Base-by-base conservation (phyloP, 2,329 filamentous ascomycete species). In the Teratosphaeria epicoccoides region DNA sequence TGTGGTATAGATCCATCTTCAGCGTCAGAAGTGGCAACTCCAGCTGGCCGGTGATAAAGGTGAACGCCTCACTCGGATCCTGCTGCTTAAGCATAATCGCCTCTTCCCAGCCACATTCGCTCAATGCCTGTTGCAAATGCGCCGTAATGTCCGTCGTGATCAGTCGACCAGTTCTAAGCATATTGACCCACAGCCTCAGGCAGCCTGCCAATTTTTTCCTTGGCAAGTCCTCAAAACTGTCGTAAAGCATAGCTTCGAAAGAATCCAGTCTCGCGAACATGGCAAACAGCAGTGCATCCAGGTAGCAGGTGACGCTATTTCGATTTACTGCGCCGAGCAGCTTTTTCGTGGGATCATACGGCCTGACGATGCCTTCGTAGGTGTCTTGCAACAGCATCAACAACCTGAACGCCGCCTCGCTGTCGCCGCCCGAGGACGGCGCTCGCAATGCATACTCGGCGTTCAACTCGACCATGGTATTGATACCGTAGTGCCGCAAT, bases 1-100 rank as follows among this genome's bases (percentile, higher is more conserved):
- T 87, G 63, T 96, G 93, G 60, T 91, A 96, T 12, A 97, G 82
- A 65, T 97, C 90, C 74, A 96, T 91, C 66, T 95, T 94, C 33
- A 97, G 71, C 0, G 90, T 90, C 24, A 97, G 77, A 1, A 97
- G 76, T 6, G 93, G 93, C 14, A 97, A 71, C 61, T 95, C 84
- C 20, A 98, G 77, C 22, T 85, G 88, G 59, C 89, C 90, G 0
- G 91, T 95, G 57, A 98, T 89, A 66, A 96, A 96, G 0, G 84
- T 87, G 66, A 97, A 97, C 1, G 90, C 90, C 69, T 98, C 93
- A 0, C 93, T 96, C 0, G 88, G 88, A 68, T 98, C 93, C 70
- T 98, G 93, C 65, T 97, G 93, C 60, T 83, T 79, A n/a, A 87
- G 66, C 52, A 79, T 71, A 22, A 79, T 78, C 46, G 90, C 90